phyloP scores from a whole-genome alignment of 2,329 filamentous ascomycete species.

The Alternaria burnsii region DNA sequence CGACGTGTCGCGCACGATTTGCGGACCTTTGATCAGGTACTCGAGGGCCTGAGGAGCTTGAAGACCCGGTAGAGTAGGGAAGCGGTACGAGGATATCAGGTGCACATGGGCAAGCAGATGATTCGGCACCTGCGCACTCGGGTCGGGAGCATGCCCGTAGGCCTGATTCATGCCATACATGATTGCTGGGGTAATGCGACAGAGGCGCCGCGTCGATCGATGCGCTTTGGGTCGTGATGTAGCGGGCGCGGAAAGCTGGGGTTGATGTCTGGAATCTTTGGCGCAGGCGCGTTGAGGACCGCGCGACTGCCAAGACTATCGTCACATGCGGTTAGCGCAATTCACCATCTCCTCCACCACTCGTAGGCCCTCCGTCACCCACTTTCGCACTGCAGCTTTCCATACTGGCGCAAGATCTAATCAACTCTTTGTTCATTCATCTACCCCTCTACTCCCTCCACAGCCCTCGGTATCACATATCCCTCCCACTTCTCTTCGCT shows the following conservation, averaged over 20 bases:
- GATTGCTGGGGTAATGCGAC: conserved; percentile 36
- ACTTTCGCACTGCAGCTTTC: neutral
- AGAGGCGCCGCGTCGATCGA: conserved; percentile 28
- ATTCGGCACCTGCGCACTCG: conserved; percentile 47
- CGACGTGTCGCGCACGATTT: conserved; percentile 82
- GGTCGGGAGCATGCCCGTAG: conserved; percentile 41
- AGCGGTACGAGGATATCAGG: conserved; percentile 83
- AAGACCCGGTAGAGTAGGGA: conserved; percentile 75
- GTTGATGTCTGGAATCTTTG: conserved; percentile 30
- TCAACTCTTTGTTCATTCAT: too few relatives aligned
- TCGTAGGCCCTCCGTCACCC: neutral
- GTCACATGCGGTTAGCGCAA: conserved; percentile 5
- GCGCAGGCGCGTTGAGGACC: conserved; percentile 31
- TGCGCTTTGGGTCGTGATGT: conserved; percentile 19
- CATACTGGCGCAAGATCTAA: neutral
- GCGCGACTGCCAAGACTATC: conserved; percentile 19
- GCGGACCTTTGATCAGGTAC: conserved; percentile 83
- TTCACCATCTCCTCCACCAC: neutral
- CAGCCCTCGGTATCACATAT: too few relatives aligned
- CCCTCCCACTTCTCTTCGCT: too few relatives aligned
- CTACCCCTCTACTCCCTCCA: too few relatives aligned
- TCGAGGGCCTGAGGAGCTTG: conserved; percentile 80
- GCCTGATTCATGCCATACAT: conserved; percentile 49
- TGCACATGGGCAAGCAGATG: conserved; percentile 82
- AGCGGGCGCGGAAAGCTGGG: conserved; percentile 31